phyloP scores from a whole-genome alignment of 305 asterid species.

The Rubia tinctorum region DNA sequence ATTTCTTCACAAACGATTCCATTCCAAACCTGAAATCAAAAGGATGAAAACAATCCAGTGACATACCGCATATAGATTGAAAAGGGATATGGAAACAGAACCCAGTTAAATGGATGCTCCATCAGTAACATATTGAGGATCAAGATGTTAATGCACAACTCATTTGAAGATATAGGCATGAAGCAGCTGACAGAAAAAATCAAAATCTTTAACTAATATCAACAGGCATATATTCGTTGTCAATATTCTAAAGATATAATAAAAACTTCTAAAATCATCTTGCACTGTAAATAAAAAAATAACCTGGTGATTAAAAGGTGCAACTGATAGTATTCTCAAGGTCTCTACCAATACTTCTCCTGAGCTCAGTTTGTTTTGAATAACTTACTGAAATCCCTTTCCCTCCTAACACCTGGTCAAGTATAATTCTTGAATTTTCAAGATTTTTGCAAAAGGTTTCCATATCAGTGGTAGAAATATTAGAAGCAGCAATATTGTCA shows the following conservation, averaged over 20 bases:
- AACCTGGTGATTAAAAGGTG: conserved; percentile 37
- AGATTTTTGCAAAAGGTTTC: conserved; percentile 38
- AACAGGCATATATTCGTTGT: not conserved
- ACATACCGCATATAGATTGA: too few species aligned
- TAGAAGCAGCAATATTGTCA: conserved; percentile 29
- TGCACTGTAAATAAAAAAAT: not conserved
- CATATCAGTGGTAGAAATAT: conserved; percentile 44
- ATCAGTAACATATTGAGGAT: not conserved
- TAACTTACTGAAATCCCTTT: conserved; percentile 22
- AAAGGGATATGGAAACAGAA: not conserved
- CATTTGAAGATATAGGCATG: not conserved
- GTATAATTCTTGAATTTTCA: conserved; percentile 33
- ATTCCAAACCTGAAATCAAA: too few species aligned
- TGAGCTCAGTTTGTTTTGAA: conserved; percentile 11
- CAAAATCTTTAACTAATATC: not conserved
- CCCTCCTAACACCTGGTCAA: conserved; percentile 23
- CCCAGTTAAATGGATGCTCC: not conserved
- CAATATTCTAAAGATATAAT: not conserved
- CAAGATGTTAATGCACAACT: not conserved
- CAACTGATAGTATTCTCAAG: conserved; percentile 21
- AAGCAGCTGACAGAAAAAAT: not conserved
- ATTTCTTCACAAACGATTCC: too few species aligned
- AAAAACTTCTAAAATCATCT: not conserved
- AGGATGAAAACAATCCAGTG: too few species aligned
- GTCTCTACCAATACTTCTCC: conserved; percentile 21